A percentile compares a stretch with the other conserved stretches of the same genome.
Conservation (phyloP, 345 rosid genomes). For the Schrenkiella parvula region DNA sequence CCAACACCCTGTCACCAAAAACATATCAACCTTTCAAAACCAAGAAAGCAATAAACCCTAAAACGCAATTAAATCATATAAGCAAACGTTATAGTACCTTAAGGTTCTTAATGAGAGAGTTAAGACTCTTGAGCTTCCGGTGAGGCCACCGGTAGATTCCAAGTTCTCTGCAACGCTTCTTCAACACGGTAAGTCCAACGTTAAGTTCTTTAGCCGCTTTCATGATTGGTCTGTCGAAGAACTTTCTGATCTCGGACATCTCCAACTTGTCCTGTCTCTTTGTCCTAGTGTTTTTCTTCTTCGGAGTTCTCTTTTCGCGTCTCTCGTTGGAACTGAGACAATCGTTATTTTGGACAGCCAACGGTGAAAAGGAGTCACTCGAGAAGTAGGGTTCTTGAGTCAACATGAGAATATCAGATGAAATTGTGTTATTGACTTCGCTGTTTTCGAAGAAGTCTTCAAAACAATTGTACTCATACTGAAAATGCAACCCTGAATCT, state of each 20-base stretch:
- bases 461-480: constrained; percentile 7
- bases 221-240: constrained; percentile 58
- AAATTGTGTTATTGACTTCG: background rate
- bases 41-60: background rate
- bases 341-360: background rate
- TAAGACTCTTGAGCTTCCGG: constrained; percentile 66
- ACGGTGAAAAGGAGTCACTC: background rate
- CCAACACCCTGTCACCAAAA: constrained; percentile 42
- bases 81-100: constrained; percentile 38
- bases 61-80: background rate
- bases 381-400: constrained; percentile 25
- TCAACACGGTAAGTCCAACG: constrained; percentile 64
- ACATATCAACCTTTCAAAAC: background rate
- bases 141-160: constrained; percentile 81
- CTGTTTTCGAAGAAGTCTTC: constrained; percentile 26
- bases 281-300: constrained; percentile 10
- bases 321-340: background rate
- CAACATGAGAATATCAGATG: constrained; percentile 13
- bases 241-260: constrained; percentile 45
- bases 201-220: constrained; percentile 66
- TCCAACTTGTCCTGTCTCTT: constrained; percentile 33
- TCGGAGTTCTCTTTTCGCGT: background rate
- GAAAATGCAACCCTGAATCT: background rate
- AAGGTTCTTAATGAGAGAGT: constrained; percentile 59
- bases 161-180: constrained; percentile 74